These are phyloP conservation scores for Beauveria sp. DNA, from an alignment of 2,329 filamentous ascomycete genomes.

Conservation along the genomic window DNA sequence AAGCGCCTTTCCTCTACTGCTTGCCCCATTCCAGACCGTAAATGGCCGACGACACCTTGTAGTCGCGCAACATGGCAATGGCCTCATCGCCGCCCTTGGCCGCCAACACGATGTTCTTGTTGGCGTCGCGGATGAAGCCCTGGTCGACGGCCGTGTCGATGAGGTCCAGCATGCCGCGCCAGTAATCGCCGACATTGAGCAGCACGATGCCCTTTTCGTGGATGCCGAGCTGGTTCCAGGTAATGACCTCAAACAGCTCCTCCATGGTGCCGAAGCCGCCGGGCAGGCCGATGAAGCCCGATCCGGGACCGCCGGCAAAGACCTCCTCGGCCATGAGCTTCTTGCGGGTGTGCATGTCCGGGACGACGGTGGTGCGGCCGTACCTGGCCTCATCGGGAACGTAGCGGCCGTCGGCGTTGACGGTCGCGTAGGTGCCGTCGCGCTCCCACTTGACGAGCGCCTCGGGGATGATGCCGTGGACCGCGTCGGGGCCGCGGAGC, in stretches of 20 bases:
- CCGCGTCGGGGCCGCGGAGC: conserved; percentile 69
- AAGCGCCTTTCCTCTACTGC: conserved; percentile 34
- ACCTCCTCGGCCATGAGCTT: conserved; percentile 88
- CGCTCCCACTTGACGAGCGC: conserved; percentile 76
- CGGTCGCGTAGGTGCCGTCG: conserved; percentile 45
- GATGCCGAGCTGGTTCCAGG: conserved; percentile 96
- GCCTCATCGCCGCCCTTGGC: conserved; percentile 66
- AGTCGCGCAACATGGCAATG: conserved; percentile 60
- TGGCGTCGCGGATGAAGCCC: conserved; percentile 67
- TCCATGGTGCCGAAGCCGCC: conserved; percentile 94
- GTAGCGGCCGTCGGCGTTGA: conserved; percentile 40
- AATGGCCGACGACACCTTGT: conserved; percentile 66
- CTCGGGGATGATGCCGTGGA: conserved; percentile 90
- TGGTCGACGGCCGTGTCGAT: conserved; percentile 65
- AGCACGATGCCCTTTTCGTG: conserved; percentile 73
- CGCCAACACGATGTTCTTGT: conserved; percentile 71
- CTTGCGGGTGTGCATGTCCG: conserved; percentile 96
- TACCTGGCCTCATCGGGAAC: conserved; percentile 60
- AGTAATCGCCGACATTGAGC: conserved; percentile 85
- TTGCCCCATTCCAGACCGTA: conserved; percentile 78
- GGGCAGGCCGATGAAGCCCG: conserved; percentile 79
- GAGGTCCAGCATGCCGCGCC: conserved; percentile 80
- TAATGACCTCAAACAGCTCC: conserved; percentile 84
- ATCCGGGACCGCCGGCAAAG: conserved; percentile 69
- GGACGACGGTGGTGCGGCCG: conserved; percentile 79